Evolutionary conservation across 768 basidiomycete genomes (phyloP).

Genomic region (Russula abietina): DNA sequence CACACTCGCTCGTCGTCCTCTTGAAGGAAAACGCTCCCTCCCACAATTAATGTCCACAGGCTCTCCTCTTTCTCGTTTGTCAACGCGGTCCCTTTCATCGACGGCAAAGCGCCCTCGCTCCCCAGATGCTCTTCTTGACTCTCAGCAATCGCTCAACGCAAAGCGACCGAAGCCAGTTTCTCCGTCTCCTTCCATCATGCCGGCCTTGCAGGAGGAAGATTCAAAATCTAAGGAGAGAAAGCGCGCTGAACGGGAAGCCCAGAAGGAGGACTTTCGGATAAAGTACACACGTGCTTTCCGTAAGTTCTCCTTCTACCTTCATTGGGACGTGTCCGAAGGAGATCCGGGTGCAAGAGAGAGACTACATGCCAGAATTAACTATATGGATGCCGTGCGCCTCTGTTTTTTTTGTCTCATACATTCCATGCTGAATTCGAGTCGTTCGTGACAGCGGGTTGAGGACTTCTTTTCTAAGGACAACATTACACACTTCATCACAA

Average conservation of each 20-base stretch:
- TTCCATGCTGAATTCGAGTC: slow-evolving; percentile 5
- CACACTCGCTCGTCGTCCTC: slow-evolving; percentile 22
- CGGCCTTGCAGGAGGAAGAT: slow-evolving; percentile 18
- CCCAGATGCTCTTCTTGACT: slow-evolving; percentile 21
- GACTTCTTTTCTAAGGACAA: slow-evolving; percentile 78
- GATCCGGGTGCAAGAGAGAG: slow-evolving; percentile 34
- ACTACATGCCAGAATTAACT: slow-evolving; percentile 51
- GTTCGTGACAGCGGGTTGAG: slow-evolving; percentile 60
- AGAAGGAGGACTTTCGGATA: slow-evolving; percentile 22
- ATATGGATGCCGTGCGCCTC: slow-evolving; percentile 70
- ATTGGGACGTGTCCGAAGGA: slow-evolving; percentile 65
- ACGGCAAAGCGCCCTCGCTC: slow-evolving; percentile 23
- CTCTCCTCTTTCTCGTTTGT: slow-evolving; percentile 16
- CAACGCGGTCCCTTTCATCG: slow-evolving; percentile 18
- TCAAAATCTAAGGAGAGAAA: slow-evolving; percentile 21
- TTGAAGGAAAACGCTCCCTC: slow-evolving; percentile 23
- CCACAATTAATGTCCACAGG: slow-evolving; percentile 20
- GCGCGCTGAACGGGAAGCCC: slow-evolving; percentile 24
- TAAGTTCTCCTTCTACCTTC: slow-evolving; percentile 64
- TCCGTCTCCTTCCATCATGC: slow-evolving; percentile 14
- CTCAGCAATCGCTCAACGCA: slow-evolving; percentile 20
- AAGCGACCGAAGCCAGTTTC: slow-evolving; percentile 21
- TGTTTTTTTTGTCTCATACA: neutral
- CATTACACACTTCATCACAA: slow-evolving; percentile 82
- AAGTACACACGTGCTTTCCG: slow-evolving; percentile 51